phyloP scores from a whole-genome alignment of 2,329 filamentous ascomycete species.

The Pseudocercospora cruenta region DNA sequence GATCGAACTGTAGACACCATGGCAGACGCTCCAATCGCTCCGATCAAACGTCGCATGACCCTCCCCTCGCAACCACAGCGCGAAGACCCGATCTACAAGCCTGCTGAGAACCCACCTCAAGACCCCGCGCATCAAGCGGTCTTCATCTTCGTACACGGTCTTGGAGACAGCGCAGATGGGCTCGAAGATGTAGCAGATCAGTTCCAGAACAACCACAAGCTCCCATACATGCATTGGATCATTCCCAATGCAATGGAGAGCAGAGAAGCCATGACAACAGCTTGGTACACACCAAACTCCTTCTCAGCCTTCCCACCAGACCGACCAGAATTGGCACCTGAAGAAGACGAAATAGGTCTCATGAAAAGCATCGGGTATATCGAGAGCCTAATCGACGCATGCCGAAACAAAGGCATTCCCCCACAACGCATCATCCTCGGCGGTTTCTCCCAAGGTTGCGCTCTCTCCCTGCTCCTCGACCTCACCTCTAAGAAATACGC shows the following conservation, averaged over 20 bases:
- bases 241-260: conserved; percentile 55
- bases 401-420: conserved; percentile 46
- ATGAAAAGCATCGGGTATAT: conserved; percentile 45
- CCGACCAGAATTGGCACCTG: conserved; percentile 38
- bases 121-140: conserved; percentile 46
- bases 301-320: conserved; percentile 44
- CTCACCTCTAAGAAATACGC: conserved; percentile 43
- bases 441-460: conserved; percentile 54
- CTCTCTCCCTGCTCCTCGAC: conserved; percentile 48
- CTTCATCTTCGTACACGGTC: conserved; percentile 50
- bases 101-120: conserved; percentile 39
- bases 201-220: conserved; percentile 53
- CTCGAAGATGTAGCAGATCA: conserved; percentile 45
- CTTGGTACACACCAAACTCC: conserved; percentile 51
- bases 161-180: conserved; percentile 52
- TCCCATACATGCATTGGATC: conserved; percentile 54
- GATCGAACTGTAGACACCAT: conserved; percentile 12
- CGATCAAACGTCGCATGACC: conserved; percentile 36
- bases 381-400: conserved; percentile 46
- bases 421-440: conserved; percentile 49
- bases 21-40: conserved; percentile 18
- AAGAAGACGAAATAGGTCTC: conserved; percentile 51
- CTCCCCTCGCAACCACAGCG: conserved; percentile 33
- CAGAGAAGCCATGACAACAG: conserved; percentile 48
- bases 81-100: conserved; percentile 43